A percentile compares a stretch with the other conserved stretches of the same genome.
phyloP scores from a whole-genome alignment of 2,329 filamentous ascomycete genomes.

The Chaetomium sp. region DNA sequence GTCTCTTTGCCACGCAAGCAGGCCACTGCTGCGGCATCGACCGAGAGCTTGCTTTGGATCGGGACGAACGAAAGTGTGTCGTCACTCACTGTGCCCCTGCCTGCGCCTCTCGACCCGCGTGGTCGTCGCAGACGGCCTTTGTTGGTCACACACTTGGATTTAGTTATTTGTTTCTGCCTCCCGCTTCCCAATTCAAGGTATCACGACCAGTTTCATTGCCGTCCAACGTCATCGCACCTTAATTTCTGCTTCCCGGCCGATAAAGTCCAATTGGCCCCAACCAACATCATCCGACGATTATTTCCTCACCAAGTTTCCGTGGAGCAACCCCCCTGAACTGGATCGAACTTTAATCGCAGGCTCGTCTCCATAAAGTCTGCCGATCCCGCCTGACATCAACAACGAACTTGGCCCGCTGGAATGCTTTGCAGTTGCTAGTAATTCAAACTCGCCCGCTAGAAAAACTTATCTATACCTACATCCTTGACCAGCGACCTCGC shows the following conservation, averaged over 20 bases:
- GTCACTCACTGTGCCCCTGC: background rate
- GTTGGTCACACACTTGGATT: constrained; percentile 5
- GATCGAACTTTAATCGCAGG: background rate
- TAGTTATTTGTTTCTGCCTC: background rate
- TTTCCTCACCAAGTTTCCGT: background rate
- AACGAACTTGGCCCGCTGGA: constrained; percentile 27
- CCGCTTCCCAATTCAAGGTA: background rate
- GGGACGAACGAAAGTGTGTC: background rate
- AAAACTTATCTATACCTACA: constrained; percentile 33
- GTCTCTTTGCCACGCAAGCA: constrained; percentile 14
- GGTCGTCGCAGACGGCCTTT: background rate
- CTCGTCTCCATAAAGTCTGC: background rate
- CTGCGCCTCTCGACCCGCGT: constrained; percentile 8
- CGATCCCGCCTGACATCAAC: constrained; percentile 10
- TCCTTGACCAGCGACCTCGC: constrained; percentile 52
- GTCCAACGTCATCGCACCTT: constrained; percentile 3
- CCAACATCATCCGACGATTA: background rate
- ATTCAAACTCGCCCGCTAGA: constrained; percentile 47
- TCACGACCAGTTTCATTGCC: constrained; percentile 2
- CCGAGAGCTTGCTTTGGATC: background rate
- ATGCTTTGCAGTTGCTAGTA: constrained; percentile 42
- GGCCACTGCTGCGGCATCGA: constrained; percentile 2
- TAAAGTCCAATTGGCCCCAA: background rate
- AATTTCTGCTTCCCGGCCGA: background rate
- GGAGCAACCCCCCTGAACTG: background rate